phyloP scores from a whole-genome alignment of 23 red algal species.

The Gracilaria domingensis region DNA sequence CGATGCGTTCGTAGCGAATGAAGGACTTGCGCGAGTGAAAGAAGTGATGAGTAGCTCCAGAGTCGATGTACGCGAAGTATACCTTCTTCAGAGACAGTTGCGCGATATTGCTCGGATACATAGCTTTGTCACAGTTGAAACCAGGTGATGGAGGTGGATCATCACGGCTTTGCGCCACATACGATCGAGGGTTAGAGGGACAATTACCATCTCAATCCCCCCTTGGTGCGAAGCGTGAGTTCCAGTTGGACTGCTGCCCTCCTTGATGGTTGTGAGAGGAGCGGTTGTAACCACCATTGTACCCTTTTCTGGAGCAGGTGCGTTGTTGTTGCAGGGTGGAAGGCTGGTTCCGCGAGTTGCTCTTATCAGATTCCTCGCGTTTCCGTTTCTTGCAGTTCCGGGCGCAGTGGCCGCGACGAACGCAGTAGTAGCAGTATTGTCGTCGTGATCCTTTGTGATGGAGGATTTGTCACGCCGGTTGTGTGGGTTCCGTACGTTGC shows the following conservation, averaged over 20 bases:
- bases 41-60: slow-evolving; percentile 43
- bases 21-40: slow-evolving; percentile 1
- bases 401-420: slow-evolving; percentile 13
- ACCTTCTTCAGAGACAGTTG: background rate
- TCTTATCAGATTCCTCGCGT: background rate
- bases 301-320: background rate
- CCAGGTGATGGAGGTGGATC: background rate
- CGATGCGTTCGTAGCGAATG: slow-evolving; percentile 3
- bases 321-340: too few species aligned
- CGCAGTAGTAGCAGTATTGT: background rate
- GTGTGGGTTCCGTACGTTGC: background rate
- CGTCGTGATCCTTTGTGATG: background rate
- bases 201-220: background rate
- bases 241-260: background rate
- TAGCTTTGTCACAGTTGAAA: background rate
- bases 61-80: slow-evolving; percentile 18
- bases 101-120: background rate
- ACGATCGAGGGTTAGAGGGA: background rate
- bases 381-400: background rate
- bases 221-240: slow-evolving; percentile 12
- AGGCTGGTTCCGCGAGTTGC: background rate
- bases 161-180: background rate
- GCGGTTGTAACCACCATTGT: background rate
- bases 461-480: background rate
- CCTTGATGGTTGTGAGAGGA: background rate